Conservation (phyloP, 129 eudicot genomes). For the Flaveria brownii region DNA sequence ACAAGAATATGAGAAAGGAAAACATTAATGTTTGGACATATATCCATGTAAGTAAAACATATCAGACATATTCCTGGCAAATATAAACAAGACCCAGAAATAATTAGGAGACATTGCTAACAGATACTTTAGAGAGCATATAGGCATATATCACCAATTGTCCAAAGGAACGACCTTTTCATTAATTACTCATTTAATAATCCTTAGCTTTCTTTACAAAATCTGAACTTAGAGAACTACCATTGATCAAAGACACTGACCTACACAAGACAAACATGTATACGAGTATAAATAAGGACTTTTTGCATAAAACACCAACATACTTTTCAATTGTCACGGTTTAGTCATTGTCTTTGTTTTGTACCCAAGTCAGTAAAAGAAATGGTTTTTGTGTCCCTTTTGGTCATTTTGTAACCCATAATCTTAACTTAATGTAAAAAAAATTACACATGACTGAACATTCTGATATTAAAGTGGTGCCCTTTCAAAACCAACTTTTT, state of each 20-base stretch:
- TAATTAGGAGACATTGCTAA: neutral
- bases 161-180: constrained; percentile 1
- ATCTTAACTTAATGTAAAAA: too few species aligned
- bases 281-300: neutral
- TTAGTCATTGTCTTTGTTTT: neutral
- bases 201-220: neutral
- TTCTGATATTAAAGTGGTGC: neutral
- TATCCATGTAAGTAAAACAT: constrained; percentile 8
- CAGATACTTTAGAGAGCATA: constrained; percentile 10
- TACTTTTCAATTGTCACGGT: constrained; percentile 1
- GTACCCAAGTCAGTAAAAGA: neutral
- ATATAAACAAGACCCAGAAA: neutral
- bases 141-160: constrained; percentile 18
- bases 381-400: neutral
- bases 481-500: neutral
- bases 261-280: constrained; percentile 1
- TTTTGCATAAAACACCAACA: neutral
- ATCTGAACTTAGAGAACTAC: constrained; percentile 3
- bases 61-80: neutral
- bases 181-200: neutral
- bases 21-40: neutral
- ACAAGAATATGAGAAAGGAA: constrained; percentile 14
- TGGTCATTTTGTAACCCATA: neutral
- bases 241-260: constrained; percentile 16
- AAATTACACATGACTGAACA: neutral